Conservation (phyloP, 1,139 yeast genomes). For the Kurtzmaniella quercitrusa region DNA sequence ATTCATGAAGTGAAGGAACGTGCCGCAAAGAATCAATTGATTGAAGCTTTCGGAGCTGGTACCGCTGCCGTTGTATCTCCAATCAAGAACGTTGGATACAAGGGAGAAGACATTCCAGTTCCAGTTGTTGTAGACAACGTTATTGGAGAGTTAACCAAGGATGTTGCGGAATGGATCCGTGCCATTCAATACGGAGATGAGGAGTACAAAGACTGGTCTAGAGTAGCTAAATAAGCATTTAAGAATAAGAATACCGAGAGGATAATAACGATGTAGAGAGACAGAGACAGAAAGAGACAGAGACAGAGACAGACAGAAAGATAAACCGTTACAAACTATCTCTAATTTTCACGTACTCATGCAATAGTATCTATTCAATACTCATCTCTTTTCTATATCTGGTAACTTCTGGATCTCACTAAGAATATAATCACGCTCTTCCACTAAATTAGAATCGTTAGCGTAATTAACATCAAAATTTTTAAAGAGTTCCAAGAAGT, state of each 20-base stretch:
- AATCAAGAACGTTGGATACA: conserved; percentile 79
- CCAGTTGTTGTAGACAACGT: conserved; percentile 78
- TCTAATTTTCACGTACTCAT: too few relatives aligned
- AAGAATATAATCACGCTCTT: conserved; percentile 78
- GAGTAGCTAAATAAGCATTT: conserved; percentile 31
- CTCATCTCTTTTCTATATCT: conserved; percentile 22
- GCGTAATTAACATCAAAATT: conserved; percentile 60
- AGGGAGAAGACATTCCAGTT: conserved; percentile 64
- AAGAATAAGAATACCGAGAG: neutral
- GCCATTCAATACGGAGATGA: conserved; percentile 85
- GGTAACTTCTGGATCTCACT: conserved; percentile 73
- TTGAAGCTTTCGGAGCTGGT: conserved; percentile 96
- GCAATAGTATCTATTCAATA: neutral
- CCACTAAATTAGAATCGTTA: conserved; percentile 66
- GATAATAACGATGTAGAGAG: neutral
- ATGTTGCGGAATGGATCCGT: conserved; percentile 78
- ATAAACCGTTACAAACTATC: too few relatives aligned
- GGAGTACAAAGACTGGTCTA: conserved; percentile 59
- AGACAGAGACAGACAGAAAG: too few relatives aligned
- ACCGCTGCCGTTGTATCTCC: conserved; percentile 98
- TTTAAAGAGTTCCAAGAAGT: conserved; percentile 65
- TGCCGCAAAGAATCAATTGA: conserved; percentile 73
- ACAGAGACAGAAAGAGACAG: too few relatives aligned
- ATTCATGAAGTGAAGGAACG: conserved; percentile 76
- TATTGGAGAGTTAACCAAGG: conserved; percentile 69